Base-by-base conservation (phyloP, 2,329 filamentous ascomycete genomes). In the Phialophora expanda region DNA sequence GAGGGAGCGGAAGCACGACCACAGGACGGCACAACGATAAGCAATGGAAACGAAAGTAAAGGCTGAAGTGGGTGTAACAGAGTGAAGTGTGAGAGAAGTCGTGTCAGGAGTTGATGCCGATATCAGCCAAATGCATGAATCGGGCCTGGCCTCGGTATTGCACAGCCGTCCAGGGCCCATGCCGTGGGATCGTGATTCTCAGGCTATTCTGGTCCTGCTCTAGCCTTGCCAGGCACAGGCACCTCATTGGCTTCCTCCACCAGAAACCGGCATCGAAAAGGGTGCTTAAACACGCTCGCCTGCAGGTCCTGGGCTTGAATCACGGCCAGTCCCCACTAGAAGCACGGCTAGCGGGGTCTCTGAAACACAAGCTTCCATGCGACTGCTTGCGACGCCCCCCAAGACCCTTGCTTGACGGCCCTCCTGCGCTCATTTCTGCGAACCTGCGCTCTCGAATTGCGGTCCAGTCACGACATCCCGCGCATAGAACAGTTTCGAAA, bases 1-100 rank as follows among this genome's bases (percentile, higher is more conserved):
- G 50, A 66, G 65, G 56, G 65, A 63, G 54, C 46, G 54, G 58
- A 69, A 67, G 59, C 48, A 54, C 62, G 53, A 67, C 65, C 62
- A 63, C 61, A 62, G 62, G 61, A 59, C 60, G 56, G 64, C 66
- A 51, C 38, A 62, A 44, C 28, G 54, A 51, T 55, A 57, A 55
- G 51, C 20, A 32, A 56, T 2, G 57, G 59, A 69, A 65, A 59
- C 63, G 41, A 56, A 58, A 14, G 57, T 61, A 20, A 59, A 38
- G 17, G 24, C 28, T 58, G 30, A 48, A 34, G 51, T 46, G 56
- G 64, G 56, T 65, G 65, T 65, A 63, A 66, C 64, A 48, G 55
- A 46, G 46, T 22, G 56, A 48, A 62, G 51, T 46, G 59, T 55
- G 59, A 56, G 46, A 61, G 58, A 44, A 32, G 55, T 28, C 9